Base-by-base conservation (phyloP, 331 rosid genomes). In the Rhamnella rubrinervis region DNA sequence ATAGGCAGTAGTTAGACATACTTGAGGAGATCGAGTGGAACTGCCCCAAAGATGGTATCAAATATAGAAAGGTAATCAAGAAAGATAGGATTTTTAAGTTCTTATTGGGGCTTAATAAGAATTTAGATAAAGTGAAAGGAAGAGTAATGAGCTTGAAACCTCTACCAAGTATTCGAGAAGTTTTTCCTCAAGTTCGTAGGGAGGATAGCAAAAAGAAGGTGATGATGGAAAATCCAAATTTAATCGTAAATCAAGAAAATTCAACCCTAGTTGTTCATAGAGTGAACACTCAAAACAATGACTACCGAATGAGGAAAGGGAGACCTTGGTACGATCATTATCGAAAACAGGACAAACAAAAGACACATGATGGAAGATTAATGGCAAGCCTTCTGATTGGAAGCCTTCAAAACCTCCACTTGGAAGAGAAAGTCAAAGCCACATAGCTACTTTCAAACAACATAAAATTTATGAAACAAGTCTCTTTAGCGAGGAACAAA, bases 121-220 rank as follows among this genome's bases (percentile, higher is more conserved):
- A n/a, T 19, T 39, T 60, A 2, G 44, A 60, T 53, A 37, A 71
- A 62, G 38, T 41, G n/a, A 18, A 41, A 1, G 13, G 55, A 1
- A 7, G 16, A 25, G 19, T 70, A 0, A 3, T 28, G n/a, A 21
- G 51, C 1, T 44, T 0, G 6, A 44, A 31, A 4, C 41, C 60
- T n/a, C 8, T 47, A 16, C 49, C 39, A 4, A 17, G 19, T 9
- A 61, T 59, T 35, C 8, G 44, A 23, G 4, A 46, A 11, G 59
- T 7, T 15, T 59, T 46, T 14, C 59, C 51, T 11, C 14, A 25
- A 37, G 55, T 68, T 19, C 8, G 23, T 0, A 0, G 21, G 5
- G 73, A 56, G 35, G 65, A 68, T 14, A 68, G 73, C 14, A 7
- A 7, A 3, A 11, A n/a, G 8, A 68, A 68, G 31, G 64, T 56